Percentiles rank a stretch among this genome's conserved stretches.
Evolutionary conservation across 495 filamentous ascomycete species (phyloP).

Genomic region (Penicillium coprophilum): DNA sequence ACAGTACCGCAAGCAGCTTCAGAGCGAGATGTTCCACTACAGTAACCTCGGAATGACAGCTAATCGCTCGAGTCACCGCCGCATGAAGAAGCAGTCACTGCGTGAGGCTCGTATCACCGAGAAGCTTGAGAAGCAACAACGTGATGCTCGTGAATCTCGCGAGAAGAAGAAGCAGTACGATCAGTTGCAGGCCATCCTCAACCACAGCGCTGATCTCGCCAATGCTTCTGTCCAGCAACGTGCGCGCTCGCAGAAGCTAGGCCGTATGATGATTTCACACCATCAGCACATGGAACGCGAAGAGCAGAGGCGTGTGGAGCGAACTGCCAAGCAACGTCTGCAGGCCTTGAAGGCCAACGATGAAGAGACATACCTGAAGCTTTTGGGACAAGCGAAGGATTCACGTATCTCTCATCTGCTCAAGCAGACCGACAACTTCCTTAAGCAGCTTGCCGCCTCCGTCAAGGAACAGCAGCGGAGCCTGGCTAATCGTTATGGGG

Average conservation of each 20-base stretch:
- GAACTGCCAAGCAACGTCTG: conserved; percentile 98
- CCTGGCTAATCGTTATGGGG: conserved; percentile 73
- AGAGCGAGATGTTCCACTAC: conserved; percentile 84
- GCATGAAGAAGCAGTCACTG: conserved; percentile 94
- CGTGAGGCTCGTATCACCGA: conserved; percentile 97
- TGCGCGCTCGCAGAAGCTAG: conserved; percentile 75
- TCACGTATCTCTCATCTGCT: conserved; percentile 97
- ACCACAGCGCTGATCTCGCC: conserved; percentile 65
- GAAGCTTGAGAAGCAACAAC: conserved; percentile 97
- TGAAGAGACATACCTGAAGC: conserved; percentile 95
- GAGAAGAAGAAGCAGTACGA: conserved; percentile 96
- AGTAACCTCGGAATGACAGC: conserved; percentile 94
- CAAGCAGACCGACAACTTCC: conserved; percentile 93
- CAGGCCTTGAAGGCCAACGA: conserved; percentile 98
- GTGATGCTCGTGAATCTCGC: conserved; percentile 86
- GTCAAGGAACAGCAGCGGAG: conserved; percentile 89
- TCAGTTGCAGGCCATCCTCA: conserved; percentile 72
- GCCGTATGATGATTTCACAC: conserved; percentile 79
- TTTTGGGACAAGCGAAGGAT: conserved; percentile 97
- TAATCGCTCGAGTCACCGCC: conserved; percentile 81
- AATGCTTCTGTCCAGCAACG: conserved; percentile 55
- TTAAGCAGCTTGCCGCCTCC: conserved; percentile 89
- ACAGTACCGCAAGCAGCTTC: conserved; percentile 77
- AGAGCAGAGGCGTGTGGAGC: conserved; percentile 94
- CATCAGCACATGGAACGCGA: conserved; percentile 98